A percentile compares a stretch with the other conserved stretches of the same genome.
Conservation (phyloP, 1,139 yeast species). For the Magnusiomyces paraingens region DNA sequence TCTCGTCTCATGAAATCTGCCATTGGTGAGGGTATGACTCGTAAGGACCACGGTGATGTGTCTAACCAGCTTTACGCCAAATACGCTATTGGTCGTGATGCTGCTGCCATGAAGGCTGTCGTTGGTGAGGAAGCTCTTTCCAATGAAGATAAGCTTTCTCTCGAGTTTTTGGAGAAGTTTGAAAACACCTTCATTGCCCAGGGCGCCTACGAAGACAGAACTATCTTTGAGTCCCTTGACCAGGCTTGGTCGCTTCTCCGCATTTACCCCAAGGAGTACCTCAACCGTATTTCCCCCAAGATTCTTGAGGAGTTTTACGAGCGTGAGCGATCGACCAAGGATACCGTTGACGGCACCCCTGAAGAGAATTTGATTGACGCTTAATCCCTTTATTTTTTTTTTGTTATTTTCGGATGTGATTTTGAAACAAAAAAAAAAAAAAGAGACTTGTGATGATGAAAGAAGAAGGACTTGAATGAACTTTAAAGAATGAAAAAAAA, state of each 20-base stretch:
- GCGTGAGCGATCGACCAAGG: slow-evolving; percentile 48
- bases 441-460: too few species aligned
- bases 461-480: too few species aligned
- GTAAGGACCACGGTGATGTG: slow-evolving; percentile 99
- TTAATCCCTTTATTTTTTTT: slow-evolving; percentile 27
- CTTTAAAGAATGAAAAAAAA: too few species aligned
- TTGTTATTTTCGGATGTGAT: neutral
- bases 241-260: slow-evolving; percentile 97
- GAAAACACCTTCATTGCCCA: slow-evolving; percentile 92
- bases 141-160: slow-evolving; percentile 91
- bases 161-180: slow-evolving; percentile 95
- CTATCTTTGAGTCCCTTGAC: slow-evolving; percentile 89
- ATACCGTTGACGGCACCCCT: slow-evolving; percentile 27
- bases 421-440: neutral
- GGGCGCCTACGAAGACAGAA: slow-evolving; percentile 94
- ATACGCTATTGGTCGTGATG: slow-evolving; percentile 99
- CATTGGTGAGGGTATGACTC: slow-evolving; percentile 99
- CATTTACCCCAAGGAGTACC: slow-evolving; percentile 97
- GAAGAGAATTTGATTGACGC: slow-evolving; percentile 48
- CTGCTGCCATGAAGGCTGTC: slow-evolving; percentile 99
- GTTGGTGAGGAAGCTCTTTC: slow-evolving; percentile 99
- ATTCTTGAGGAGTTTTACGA: slow-evolving; percentile 92
- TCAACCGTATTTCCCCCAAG: slow-evolving; percentile 97
- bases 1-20: slow-evolving; percentile 99
- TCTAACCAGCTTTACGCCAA: slow-evolving; percentile 98